A percentile compares a stretch with the other conserved stretches of the same genome.
phyloP scores from a whole-genome alignment of 306 rosid genomes.

The Rosa persica region DNA sequence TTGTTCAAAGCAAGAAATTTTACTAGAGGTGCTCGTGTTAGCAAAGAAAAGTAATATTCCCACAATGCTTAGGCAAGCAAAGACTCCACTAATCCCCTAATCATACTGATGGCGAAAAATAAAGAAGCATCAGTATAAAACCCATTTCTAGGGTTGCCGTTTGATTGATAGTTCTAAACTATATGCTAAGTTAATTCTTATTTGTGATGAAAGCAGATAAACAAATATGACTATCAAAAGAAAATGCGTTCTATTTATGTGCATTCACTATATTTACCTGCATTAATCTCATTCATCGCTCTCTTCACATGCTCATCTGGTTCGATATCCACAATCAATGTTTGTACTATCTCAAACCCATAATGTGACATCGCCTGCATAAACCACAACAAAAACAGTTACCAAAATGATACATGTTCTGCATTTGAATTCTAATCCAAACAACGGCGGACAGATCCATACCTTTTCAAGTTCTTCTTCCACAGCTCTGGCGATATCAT shows the following conservation, averaged over 20 bases:
- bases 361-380: constrained; percentile 56
- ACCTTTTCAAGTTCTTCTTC: constrained; percentile 58
- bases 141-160: background rate
- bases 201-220: background rate
- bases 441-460: background rate
- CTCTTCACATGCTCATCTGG: constrained; percentile 59
- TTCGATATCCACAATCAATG: constrained; percentile 53
- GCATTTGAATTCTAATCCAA: background rate
- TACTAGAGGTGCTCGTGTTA: background rate
- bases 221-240: background rate
- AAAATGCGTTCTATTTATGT: background rate
- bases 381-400: constrained; percentile 7
- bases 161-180: background rate
- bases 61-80: background rate
- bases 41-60: background rate
- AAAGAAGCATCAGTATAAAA: background rate
- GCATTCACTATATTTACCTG: constrained; percentile 27
- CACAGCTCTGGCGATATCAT: constrained; percentile 55
- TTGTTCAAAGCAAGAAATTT: background rate
- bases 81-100: background rate
- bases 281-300: constrained; percentile 56
- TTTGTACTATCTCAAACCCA: constrained; percentile 55
- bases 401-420: background rate
- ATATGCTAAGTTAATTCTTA: background rate
- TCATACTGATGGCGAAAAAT: background rate